Base-by-base conservation (phyloP, 2,329 filamentous ascomycete genomes). In the Macrophomina pseudophaseolina region DNA sequence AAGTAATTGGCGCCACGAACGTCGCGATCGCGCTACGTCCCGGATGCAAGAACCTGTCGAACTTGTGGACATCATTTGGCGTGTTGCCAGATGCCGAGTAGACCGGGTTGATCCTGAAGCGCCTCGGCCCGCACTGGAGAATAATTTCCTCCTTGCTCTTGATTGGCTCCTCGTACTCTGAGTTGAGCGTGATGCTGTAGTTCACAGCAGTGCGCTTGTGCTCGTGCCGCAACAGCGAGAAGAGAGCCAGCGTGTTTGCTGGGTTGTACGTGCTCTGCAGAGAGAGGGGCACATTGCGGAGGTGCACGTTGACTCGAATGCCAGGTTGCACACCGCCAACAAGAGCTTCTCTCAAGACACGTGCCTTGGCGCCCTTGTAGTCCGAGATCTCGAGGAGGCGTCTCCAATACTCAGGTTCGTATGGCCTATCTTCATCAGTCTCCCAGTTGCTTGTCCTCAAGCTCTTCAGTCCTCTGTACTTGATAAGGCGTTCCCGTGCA, bases 51-150 rank as follows among this genome's bases (percentile, higher is more conserved):
- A 88, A 99, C 35, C 94, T 90, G 79, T 93, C 91, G 80, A 93
- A 98, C 79, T 99, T 99, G 86, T 98, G 94, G 14, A 99, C 94
- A 75, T 99, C 91, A 81, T 98, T 98, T 56, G 93, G 92, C 0
- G 94, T 97, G 75, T 90, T 93, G 66, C 94, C 94, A n/a, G 87
- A 85, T 75, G 92, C 88, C 0, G 94, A 97, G 83, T 94, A 97
- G 53, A 98, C 84, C 11, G 95, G 95, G 74, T 95, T 94, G 80
- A 97, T 88, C 67, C 94, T 82, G 74, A 97, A 89, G 60, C 95
- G 88, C 62, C 95, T 90, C 11, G 94, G 89, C 28, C 95, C 95
- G 75, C 92, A 96, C 80, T 98, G 95, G 65, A 97, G 86, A 68
- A 99, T 90, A 68, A 99, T 83, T 76, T 97, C 91, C 72, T 95